Conservation (phyloP, 140 eudicot genomes). For the Erigeron philadelphicus region DNA sequence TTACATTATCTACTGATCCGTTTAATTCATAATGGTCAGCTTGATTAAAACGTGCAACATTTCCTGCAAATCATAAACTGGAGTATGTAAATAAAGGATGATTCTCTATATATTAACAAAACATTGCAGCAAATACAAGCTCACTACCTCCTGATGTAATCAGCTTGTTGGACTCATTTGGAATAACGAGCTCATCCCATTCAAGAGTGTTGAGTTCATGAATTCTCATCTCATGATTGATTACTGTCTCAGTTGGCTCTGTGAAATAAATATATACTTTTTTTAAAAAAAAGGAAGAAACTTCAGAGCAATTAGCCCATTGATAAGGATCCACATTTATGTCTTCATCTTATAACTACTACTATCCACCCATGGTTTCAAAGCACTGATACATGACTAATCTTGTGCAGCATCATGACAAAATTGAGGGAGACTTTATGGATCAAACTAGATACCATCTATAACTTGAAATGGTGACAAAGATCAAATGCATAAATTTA, state of each 20-base stretch:
- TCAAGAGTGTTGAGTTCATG: constrained; percentile 88
- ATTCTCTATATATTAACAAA: neutral
- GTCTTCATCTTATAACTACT: neutral
- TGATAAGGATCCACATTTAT: neutral
- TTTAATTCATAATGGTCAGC: constrained; percentile 36
- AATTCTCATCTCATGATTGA: constrained; percentile 62
- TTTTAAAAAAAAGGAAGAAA: neutral
- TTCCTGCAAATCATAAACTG: constrained; percentile 36
- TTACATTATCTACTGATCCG: constrained; percentile 45
- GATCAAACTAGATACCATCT: constrained; percentile 9
- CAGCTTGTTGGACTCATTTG: constrained; percentile 45
- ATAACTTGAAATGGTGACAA: neutral
- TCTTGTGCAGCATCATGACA: neutral
- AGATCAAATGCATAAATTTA: too few relatives aligned
- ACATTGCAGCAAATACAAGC: neutral
- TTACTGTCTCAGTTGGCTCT: constrained; percentile 42
- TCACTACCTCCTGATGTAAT: constrained; percentile 46
- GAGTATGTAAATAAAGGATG: constrained; percentile 11
- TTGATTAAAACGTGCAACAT: constrained; percentile 36
- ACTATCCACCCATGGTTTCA: constrained; percentile 7
- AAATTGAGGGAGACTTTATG: neutral
- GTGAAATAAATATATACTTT: neutral
- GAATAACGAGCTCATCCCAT: constrained; percentile 85
- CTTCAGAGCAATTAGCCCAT: constrained; percentile 3
- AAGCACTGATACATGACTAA: neutral